Percentiles rank a stretch among this genome's conserved stretches.
These are phyloP conservation scores for Aulographum hederae DNA, from an alignment of 2,329 filamentous ascomycete species.

Conservation along the genomic window DNA sequence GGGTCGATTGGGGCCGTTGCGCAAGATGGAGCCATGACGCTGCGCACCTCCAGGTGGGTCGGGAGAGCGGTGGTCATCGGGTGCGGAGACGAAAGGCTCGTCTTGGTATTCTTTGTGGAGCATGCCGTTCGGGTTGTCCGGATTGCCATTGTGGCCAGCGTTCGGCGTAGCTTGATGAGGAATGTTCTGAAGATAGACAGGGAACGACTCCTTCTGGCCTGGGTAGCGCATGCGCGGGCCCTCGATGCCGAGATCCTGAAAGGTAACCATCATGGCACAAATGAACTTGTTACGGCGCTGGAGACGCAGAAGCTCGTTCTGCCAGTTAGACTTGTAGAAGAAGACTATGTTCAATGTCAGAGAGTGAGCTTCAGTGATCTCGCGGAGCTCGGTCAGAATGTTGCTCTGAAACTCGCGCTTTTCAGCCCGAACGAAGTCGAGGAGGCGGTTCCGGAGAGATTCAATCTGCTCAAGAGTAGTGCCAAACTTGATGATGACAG, in stretches of 20 bases:
- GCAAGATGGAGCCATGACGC: constrained; percentile 5
- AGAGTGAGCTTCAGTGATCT: constrained; percentile 65
- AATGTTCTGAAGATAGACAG: constrained; percentile 41
- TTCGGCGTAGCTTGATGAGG: constrained; percentile 25
- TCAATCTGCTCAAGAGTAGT: constrained; percentile 73
- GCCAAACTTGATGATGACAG: constrained; percentile 73
- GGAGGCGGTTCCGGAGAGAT: constrained; percentile 56
- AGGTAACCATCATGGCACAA: constrained; percentile 72
- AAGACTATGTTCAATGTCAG: constrained; percentile 85
- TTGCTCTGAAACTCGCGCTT: constrained; percentile 80
- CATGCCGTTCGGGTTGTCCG: constrained; percentile 25
- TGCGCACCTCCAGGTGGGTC: neutral
- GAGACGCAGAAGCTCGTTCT: constrained; percentile 81
- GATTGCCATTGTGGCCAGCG: constrained; percentile 21
- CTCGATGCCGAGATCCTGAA: constrained; percentile 71
- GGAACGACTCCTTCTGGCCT: constrained; percentile 47
- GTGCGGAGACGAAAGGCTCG: neutral
- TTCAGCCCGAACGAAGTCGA: constrained; percentile 67
- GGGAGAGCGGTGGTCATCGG: constrained; percentile 4
- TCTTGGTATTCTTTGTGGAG: constrained; percentile 2
- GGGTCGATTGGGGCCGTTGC: constrained; percentile 23
- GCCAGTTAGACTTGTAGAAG: constrained; percentile 95
- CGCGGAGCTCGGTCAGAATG: constrained; percentile 68
- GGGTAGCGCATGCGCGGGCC: constrained; percentile 58
- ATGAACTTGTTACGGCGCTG: constrained; percentile 89